Conservation (phyloP, 2,329 filamentous ascomycete species). For the Didymella exigua region DNA sequence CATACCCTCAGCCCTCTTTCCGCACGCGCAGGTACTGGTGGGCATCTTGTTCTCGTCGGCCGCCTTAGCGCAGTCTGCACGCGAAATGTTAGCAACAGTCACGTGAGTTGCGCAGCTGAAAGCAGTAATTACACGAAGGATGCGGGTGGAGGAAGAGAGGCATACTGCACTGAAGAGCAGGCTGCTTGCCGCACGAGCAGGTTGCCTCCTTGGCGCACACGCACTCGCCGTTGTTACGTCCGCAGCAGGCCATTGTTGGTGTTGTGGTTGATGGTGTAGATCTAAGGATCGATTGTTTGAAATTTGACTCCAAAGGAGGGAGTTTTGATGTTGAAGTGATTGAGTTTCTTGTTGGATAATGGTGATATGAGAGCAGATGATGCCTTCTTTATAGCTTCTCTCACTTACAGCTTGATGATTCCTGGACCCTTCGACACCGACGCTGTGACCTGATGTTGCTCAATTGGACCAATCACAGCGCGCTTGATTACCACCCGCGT, state of each 20-base stretch:
- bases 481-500: slow-evolving; percentile 38
- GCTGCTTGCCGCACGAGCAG: slow-evolving; percentile 90
- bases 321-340: not conserved
- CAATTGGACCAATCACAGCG: slow-evolving; percentile 35
- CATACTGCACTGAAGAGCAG: slow-evolving; percentile 77
- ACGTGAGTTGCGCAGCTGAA: slow-evolving; percentile 10
- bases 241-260: slow-evolving; percentile 61
- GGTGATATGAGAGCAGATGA: slow-evolving; percentile 1
- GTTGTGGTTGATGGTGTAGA: slow-evolving; percentile 16
- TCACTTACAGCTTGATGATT: slow-evolving; percentile 19
- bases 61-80: slow-evolving; percentile 71
- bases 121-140: slow-evolving; percentile 20
- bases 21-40: slow-evolving; percentile 76
- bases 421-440: slow-evolving; percentile 24
- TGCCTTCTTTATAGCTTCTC: slow-evolving; percentile 30
- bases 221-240: slow-evolving; percentile 61
- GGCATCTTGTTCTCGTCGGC: slow-evolving; percentile 72
- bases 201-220: slow-evolving; percentile 64
- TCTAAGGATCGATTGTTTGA: slow-evolving; percentile 3
- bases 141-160: slow-evolving; percentile 18
- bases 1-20: slow-evolving; percentile 72
- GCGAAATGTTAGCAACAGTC: slow-evolving; percentile 3
- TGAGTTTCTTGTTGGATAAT: slow-evolving; percentile 12
- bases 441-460: slow-evolving; percentile 28
- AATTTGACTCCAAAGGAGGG: not conserved